phyloP scores from a whole-genome alignment of 768 basidiomycete genomes.

The Rhodotorula sphaerocarpa region DNA sequence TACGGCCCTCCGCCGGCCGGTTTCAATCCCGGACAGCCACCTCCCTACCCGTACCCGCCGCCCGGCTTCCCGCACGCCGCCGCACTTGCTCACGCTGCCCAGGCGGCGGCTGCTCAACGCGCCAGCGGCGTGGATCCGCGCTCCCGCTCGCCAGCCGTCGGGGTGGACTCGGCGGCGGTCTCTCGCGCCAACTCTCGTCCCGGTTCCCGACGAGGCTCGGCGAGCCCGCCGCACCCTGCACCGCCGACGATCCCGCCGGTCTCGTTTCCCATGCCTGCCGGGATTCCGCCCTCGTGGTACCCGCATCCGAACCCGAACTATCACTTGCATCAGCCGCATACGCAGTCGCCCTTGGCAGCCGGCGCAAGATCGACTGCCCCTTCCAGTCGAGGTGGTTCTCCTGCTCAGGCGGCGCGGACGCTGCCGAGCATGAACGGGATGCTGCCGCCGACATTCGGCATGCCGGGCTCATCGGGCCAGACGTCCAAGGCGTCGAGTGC shows the following conservation, averaged over 20 bases:
- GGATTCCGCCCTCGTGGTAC: conserved; percentile 17
- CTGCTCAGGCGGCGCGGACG: no score
- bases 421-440: no score
- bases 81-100: conserved; percentile 23
- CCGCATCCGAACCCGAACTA: conserved; percentile 24
- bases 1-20: conserved; percentile 25
- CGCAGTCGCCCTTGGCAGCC: conserved; percentile 23
- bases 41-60: conserved; percentile 18
- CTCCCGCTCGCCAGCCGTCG: conserved; percentile 14
- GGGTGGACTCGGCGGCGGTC: background rate
- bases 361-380: background rate
- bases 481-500: background rate
- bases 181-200: conserved; percentile 11
- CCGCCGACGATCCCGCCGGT: background rate
- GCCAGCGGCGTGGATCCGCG: conserved; percentile 26
- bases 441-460: no score
- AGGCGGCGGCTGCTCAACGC: conserved; percentile 8
- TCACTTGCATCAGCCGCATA: conserved; percentile 23
- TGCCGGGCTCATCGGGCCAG: no score
- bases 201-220: conserved; percentile 3
- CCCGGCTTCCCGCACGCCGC: conserved; percentile 17
- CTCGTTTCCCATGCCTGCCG: background rate
- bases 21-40: conserved; percentile 15
- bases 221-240: background rate
- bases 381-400: background rate